Percentiles rank a stretch among this genome's conserved stretches.
These are phyloP conservation scores for Alternaria viburni DNA, from an alignment of 2,329 filamentous ascomycete species.

Conservation along the genomic window DNA sequence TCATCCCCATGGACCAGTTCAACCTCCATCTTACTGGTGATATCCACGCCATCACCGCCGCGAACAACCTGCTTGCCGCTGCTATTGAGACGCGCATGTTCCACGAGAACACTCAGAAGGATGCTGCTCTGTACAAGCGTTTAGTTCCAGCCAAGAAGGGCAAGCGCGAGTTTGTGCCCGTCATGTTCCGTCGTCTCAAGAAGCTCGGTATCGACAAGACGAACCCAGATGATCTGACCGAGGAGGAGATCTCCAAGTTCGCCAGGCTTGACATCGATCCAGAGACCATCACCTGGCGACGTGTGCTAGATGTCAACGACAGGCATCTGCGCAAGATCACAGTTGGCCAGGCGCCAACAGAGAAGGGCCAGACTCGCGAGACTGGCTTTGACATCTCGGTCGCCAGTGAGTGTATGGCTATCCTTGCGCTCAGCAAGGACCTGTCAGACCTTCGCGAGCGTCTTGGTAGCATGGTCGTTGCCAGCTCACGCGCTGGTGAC, in stretches of 20 bases:
- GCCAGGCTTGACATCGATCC: conserved; percentile 96
- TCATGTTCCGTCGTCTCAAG: conserved; percentile 92
- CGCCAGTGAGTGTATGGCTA: conserved; percentile 97
- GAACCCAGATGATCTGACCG: conserved; percentile 85
- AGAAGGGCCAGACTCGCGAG: conserved; percentile 85
- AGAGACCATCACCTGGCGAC: conserved; percentile 95
- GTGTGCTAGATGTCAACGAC: conserved; percentile 97
- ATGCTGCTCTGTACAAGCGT: conserved; percentile 83
- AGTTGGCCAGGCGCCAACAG: conserved; percentile 84
- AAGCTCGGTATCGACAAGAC: conserved; percentile 97
- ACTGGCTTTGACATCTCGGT: conserved; percentile 98
- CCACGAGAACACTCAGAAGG: conserved; percentile 94
- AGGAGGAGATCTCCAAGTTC: conserved; percentile 86
- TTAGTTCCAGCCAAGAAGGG: conserved; percentile 91
- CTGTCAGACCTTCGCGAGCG: conserved; percentile 90
- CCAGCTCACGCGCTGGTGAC: conserved; percentile 82
- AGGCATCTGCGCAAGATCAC: conserved; percentile 89
- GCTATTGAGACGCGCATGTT: conserved; percentile 98
- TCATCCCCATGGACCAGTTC: conserved; percentile 99
- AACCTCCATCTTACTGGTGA: conserved; percentile 97
- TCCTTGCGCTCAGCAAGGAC: conserved; percentile 89
- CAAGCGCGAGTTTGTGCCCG: conserved; percentile 80
- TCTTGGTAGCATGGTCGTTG: conserved; percentile 94
- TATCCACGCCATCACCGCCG: conserved; percentile 95
- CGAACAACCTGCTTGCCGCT: conserved; percentile 95